Conservation (phyloP, 306 rosid species). For the Acacia melanoxylon region DNA sequence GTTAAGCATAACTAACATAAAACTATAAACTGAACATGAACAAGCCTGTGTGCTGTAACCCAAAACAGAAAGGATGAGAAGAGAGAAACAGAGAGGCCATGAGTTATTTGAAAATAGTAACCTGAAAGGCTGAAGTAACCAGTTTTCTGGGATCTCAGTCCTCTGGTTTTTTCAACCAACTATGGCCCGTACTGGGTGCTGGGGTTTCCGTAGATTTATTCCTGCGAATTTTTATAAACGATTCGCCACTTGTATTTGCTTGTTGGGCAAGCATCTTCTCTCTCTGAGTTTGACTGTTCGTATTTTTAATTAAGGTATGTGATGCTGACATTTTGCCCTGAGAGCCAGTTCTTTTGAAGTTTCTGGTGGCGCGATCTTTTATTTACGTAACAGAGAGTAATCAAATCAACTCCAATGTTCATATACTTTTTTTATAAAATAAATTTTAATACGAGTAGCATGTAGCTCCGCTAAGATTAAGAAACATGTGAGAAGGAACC, state of each 20-base stretch:
- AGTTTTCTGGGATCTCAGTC: background rate
- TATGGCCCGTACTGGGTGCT: background rate
- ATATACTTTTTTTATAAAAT: background rate
- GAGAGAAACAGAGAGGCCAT: background rate
- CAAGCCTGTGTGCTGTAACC: background rate
- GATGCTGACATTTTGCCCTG: too few relatives aligned
- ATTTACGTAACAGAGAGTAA: background rate
- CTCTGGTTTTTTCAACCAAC: background rate
- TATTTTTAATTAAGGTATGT: background rate
- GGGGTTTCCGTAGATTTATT: background rate
- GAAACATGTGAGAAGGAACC: background rate
- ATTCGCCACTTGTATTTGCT: slow-evolving; percentile 23
- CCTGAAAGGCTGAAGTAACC: background rate
- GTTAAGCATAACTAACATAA: background rate
- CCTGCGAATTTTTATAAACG: background rate
- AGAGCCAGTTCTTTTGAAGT: background rate
- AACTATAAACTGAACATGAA: background rate
- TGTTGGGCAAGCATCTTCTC: slow-evolving; percentile 35
- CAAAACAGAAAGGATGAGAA: background rate
- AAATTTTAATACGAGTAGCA: too few relatives aligned
- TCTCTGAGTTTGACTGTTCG: background rate
- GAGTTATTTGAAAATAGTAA: background rate
- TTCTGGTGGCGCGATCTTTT: background rate
- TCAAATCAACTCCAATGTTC: background rate
- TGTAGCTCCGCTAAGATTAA: background rate